A percentile compares a stretch with the other conserved stretches of the same genome.
phyloP scores from a whole-genome alignment of 1,139 yeast genomes.

The Suhomyces chickasaworum region DNA sequence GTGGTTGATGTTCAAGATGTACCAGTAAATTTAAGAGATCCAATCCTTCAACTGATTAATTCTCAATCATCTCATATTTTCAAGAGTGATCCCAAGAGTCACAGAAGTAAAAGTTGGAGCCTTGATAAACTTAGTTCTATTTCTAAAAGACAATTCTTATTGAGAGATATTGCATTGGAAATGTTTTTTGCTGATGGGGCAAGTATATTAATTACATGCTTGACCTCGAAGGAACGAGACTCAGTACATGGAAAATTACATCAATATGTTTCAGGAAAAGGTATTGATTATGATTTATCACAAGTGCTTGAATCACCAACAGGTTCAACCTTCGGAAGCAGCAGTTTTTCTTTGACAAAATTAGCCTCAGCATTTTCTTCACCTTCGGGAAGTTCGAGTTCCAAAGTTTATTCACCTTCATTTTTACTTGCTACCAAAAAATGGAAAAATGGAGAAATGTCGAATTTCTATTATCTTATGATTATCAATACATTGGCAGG shows the following conservation, averaged over 20 bases:
- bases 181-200: slow-evolving; percentile 73
- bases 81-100: slow-evolving; percentile 31
- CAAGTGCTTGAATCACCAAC: slow-evolving; percentile 47
- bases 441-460: slow-evolving; percentile 76
- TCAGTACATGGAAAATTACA: slow-evolving; percentile 51
- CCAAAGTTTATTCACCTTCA: slow-evolving; percentile 19
- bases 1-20: slow-evolving; percentile 72
- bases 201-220: slow-evolving; percentile 62
- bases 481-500: slow-evolving; percentile 82
- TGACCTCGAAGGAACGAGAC: slow-evolving; percentile 56
- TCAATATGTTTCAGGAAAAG: slow-evolving; percentile 47
- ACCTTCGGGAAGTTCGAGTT: slow-evolving; percentile 2
- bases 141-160: slow-evolving; percentile 70
- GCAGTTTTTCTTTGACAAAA: slow-evolving; percentile 30
- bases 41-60: slow-evolving; percentile 60
- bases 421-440: slow-evolving; percentile 59
- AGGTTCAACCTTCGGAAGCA: slow-evolving; percentile 9
- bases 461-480: slow-evolving; percentile 80
- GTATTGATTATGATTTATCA: slow-evolving; percentile 53
- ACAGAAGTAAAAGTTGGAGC: slow-evolving; percentile 57
- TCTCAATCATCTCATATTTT: slow-evolving; percentile 32
- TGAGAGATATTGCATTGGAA: slow-evolving; percentile 79
- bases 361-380: slow-evolving; percentile 40
- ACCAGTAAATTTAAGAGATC: slow-evolving; percentile 60
- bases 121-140: slow-evolving; percentile 58